Conservation (phyloP, 163 green algal species). For the Coccomyxa subellipsoidea region DNA sequence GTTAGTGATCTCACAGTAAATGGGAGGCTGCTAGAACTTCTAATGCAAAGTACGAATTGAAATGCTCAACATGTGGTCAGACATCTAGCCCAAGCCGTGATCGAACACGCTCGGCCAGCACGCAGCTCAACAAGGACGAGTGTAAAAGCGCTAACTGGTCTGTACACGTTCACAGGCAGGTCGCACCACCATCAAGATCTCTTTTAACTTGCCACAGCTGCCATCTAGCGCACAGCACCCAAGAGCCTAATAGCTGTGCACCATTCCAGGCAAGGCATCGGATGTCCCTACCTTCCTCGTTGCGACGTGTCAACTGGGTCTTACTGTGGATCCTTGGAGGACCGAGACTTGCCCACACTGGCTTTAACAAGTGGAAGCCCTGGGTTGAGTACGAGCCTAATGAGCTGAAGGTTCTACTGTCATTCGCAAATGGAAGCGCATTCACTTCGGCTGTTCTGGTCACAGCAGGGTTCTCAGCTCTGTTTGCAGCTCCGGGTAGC, state of each 20-base stretch:
- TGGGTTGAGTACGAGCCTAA: conserved; percentile 7
- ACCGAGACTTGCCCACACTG: conserved; percentile 4
- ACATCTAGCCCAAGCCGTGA: no score
- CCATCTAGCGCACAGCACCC: not conserved
- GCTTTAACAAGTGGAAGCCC: not conserved
- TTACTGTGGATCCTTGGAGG: conserved; percentile 2
- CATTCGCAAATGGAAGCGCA: conserved; percentile 5
- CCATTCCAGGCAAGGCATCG: conserved; percentile 2
- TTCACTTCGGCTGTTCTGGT: conserved; percentile 5
- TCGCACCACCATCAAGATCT: not conserved
- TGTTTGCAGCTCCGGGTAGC: not conserved
- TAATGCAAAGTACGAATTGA: no score
- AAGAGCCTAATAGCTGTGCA: not conserved
- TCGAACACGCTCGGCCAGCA: not conserved
- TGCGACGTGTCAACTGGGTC: not conserved
- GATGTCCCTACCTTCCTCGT: not conserved
- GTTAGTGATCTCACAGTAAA: no score
- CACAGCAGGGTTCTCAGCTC: conserved; percentile 3
- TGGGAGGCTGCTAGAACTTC: no score
- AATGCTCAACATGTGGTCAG: no score
- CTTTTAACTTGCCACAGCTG: not conserved
- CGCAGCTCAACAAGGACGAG: not conserved
- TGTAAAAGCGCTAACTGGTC: not conserved
- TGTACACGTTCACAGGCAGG: not conserved
- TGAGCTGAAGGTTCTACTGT: conserved; percentile 8